Percentiles rank a stretch among this genome's conserved stretches.
Conservation (phyloP, 208 protist species). For the Trypanosoma boissoni region DNA sequence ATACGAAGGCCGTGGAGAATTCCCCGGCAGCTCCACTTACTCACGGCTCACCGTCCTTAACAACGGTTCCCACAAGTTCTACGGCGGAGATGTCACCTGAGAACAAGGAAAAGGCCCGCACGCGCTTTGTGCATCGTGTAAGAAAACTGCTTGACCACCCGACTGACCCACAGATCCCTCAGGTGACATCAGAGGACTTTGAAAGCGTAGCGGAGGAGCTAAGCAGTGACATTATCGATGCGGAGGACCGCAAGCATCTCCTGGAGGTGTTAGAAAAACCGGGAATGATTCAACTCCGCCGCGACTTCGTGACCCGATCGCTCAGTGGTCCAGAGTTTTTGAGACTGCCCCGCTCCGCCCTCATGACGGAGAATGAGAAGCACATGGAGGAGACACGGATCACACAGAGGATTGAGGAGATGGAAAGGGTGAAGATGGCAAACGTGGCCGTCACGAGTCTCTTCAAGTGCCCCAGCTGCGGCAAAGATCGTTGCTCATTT, state of each 20-base stretch:
- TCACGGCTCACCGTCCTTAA: constrained; percentile 12
- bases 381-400: constrained; percentile 83
- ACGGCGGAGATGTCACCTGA: not conserved
- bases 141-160: constrained; percentile 57
- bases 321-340: constrained; percentile 87
- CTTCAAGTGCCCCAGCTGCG: constrained; percentile 86
- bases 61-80: constrained; percentile 8
- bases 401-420: constrained; percentile 72
- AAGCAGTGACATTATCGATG: constrained; percentile 41
- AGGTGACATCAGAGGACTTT: constrained; percentile 30
- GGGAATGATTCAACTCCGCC: constrained; percentile 66
- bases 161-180: constrained; percentile 24
- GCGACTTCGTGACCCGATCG: constrained; percentile 90
- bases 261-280: constrained; percentile 83
- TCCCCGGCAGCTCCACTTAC: constrained; percentile 7
- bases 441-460: constrained; percentile 49
- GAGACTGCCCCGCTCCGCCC: constrained; percentile 89
- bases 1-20: not conserved
- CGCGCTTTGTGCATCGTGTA: constrained; percentile 43
- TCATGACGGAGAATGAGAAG: constrained; percentile 93
- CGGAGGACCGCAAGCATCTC: constrained; percentile 86
- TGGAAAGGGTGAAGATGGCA: constrained; percentile 67
- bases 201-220: constrained; percentile 50
- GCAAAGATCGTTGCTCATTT: constrained; percentile 80
- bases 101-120: constrained; percentile 1